Evolutionary conservation across 352 stramenopile genomes (phyloP).

Genomic region (Globisporangium okanoganense): DNA sequence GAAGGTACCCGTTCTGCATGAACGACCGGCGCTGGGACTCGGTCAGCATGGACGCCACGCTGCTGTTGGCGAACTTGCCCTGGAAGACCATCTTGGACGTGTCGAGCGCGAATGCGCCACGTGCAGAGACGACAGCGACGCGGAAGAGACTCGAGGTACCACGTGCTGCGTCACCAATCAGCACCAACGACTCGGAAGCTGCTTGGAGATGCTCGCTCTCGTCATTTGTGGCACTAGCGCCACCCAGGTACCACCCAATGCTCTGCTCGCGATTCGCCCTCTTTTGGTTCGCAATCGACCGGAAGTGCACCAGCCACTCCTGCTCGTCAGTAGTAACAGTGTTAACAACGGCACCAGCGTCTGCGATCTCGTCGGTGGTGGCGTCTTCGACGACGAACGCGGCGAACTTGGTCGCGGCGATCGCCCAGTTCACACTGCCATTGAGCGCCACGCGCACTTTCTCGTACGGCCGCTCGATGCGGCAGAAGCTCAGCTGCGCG

Average conservation of each 20-base stretch:
- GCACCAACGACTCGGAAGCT: conserved; percentile 12
- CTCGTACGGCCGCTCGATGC: conserved; percentile 65
- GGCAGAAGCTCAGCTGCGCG: conserved; percentile 50
- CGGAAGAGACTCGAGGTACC: conserved; percentile 45
- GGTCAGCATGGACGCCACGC: conserved; percentile 31
- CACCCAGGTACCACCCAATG: conserved; percentile 59
- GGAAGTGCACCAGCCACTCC: conserved; percentile 30
- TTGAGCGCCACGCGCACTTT: conserved; percentile 78
- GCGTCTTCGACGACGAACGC: conserved; percentile 53
- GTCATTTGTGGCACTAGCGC: neutral
- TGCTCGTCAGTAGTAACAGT: neutral
- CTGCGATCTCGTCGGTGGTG: neutral
- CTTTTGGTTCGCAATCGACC: conserved; percentile 64
- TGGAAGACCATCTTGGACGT: conserved; percentile 26
- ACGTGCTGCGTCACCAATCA: conserved; percentile 52
- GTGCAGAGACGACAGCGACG: conserved; percentile 39
- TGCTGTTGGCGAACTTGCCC: conserved; percentile 9
- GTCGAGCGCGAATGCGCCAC: conserved; percentile 48
- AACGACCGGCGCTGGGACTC: conserved; percentile 63
- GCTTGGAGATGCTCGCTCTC: neutral
- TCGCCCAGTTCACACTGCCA: conserved; percentile 53
- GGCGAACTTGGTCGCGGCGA: conserved; percentile 61
- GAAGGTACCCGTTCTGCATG: conserved; percentile 69
- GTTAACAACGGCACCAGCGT: neutral
- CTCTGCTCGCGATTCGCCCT: conserved; percentile 41